A percentile compares a stretch with the other conserved stretches of the same genome.
These are phyloP conservation scores for Cercophora samala DNA, from an alignment of 495 filamentous ascomycete species.

Conservation along the genomic window DNA sequence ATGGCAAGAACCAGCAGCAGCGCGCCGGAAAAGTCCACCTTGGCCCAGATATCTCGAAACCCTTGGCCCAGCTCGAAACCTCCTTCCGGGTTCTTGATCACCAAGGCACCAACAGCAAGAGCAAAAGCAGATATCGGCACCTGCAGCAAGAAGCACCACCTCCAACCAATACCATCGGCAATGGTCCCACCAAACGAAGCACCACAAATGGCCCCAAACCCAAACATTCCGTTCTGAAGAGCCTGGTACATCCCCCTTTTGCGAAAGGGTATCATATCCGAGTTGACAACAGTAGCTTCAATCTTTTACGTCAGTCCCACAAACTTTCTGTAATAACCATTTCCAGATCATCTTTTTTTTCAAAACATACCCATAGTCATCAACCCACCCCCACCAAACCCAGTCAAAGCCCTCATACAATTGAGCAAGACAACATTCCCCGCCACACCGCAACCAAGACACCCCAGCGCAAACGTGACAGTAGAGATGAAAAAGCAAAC, in stretches of 20 bases:
- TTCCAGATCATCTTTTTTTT: too few species aligned
- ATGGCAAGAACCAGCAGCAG: constrained; percentile 55
- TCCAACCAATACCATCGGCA: constrained; percentile 50
- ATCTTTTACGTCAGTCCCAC: constrained; percentile 13
- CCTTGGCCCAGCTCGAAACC: constrained; percentile 24
- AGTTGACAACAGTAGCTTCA: constrained; percentile 64
- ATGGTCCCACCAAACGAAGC: constrained; percentile 49
- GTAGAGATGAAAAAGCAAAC: constrained; percentile 49
- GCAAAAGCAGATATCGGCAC: constrained; percentile 54
- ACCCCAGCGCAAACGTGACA: constrained; percentile 45
- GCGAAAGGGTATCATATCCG: constrained; percentile 63
- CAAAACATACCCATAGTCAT: constrained; percentile 55
- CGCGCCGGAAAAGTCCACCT: constrained; percentile 56
- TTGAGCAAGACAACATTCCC: constrained; percentile 41
- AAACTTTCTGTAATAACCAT: too few species aligned
- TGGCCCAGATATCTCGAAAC: constrained; percentile 46
- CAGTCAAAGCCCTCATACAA: constrained; percentile 48
- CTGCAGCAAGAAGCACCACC: constrained; percentile 50
- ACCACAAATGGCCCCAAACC: constrained; percentile 52
- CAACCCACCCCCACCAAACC: constrained; percentile 58
- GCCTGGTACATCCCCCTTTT: constrained; percentile 64
- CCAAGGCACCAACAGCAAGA: constrained; percentile 51
- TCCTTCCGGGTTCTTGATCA: constrained; percentile 45
- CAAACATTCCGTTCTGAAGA: constrained; percentile 58
- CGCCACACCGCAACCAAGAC: constrained; percentile 47